Evolutionary conservation across 108 stramenopile genomes (phyloP), one percentile per base, ranked within the genome.

Genomic region (Pseudonitzschia delicatissima): DNA sequence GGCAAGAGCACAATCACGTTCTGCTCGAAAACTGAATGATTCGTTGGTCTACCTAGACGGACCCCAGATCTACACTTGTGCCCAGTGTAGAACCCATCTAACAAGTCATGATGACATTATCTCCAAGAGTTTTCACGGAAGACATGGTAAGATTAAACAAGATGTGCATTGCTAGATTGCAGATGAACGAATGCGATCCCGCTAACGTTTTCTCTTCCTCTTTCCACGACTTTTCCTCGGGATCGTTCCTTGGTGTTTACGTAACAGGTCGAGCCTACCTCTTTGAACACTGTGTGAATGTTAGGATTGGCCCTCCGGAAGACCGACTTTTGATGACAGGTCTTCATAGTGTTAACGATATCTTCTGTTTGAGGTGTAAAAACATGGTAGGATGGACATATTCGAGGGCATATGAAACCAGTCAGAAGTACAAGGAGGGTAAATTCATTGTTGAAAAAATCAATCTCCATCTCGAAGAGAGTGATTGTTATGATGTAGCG

Each of bases 381-480:
- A 71, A 77, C 8, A 58, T 93, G 62, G 80, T 98, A 3, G 98
- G 98, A 15, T 98, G 98, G 98, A 97, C 95, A 34, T 98, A 98
- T 71, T 70, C 73, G 39, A 87, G 73, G 64, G 93, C 94, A 21
- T 93, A 93, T 75, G 93, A 95, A 59, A 64, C 72, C 2, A 80
- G 77, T 60, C 93, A 97, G 67, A 91, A 89, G 68, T 97, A 97
- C 84, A 97, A 97, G 77, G 96, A 92, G 66, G 94, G 94, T 25
- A 97, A 97, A 58, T 97, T 82, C 73, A 95, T 97, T 62, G 83
- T 95, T 52, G 96, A 97, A 62, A 95, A 91, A 55, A 88, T 92
- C 44, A 77, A 94, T 59, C 72, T 96, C 25, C 77, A 88, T 66
- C 37, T 88, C 71, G 93, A 93, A 67, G 88, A 87, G 52, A 77